Evolutionary conservation across 2,329 filamentous ascomycete species (phyloP), one percentile per base, ranked within the genome.

Genomic region (Colletotrichum sp.): DNA sequence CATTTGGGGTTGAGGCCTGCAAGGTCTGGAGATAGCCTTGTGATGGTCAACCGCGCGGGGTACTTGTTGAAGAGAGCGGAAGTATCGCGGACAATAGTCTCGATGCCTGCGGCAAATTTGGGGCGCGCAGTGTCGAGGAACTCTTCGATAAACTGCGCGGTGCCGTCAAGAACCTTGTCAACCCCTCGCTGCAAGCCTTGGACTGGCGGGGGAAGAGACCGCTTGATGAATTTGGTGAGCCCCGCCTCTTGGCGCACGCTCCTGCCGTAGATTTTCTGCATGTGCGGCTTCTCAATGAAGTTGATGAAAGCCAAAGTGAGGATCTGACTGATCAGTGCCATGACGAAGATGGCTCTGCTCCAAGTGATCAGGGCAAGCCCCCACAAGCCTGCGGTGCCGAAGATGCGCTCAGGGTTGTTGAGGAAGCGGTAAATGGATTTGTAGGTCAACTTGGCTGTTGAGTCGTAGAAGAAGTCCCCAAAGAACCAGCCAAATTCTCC

Each of bases 401-500:
- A 93, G 52, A 99, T 93, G 72, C 96, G 94, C 85, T 99, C 97
- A 0, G 97, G 97, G 82, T 99, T 99, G 87, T 99, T 99, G 79
- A 99, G 89, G 86, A 98, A 99, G 64, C 97, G 95, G 85, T 99
- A 99, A 81, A 99, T 99, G 77, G 96, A 98, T 79, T 94, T 96
- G 86, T 99, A 99, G 1, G 95, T 99, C 77, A 99, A 89, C 85
- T 97, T 98, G 15, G 94, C 93, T 13, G 93, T 92, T 62, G 95
- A 94, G 77, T 98, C 95, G 83, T 97, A 98, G 89, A 99, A 99
- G 88, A 99, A 99, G 83, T 99, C 97, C 22, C 97, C 97, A 82
- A 96, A 99, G 88, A 99, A 99, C 96, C 96, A 99, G 80, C 97
- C 97, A 81, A 99, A 99, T 82, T 99, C 97, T 72, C 97, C 97